Evolutionary conservation across 805 yeast genomes (phyloP), one percentile per base, ranked within the genome.

Genomic region (Wickerhamomyces canadensis): DNA sequence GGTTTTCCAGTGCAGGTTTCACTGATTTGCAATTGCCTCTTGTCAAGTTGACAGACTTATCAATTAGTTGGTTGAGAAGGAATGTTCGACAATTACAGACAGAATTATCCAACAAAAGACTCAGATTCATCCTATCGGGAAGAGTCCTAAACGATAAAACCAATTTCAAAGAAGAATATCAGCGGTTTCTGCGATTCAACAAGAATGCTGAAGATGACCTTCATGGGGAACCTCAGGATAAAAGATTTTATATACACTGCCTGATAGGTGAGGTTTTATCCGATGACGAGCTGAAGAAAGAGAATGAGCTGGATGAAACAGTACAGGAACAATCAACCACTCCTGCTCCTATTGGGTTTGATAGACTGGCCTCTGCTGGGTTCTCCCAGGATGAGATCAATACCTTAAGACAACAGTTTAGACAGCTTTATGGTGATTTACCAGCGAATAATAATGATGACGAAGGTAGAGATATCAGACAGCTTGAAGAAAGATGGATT

Each of bases 401-500:
- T 30, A 80, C 79, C 38, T 59, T 89, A 41, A 68, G 96, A 41
- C 63, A 72, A 35, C 96, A 88, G 56, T 88, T 89, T 53, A 72
- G 76, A 40, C 68, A 70, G 40, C 67, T 88, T 3, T 84, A 85
- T 56, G 85, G 85, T 0, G 67, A 63, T 38, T 34, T 60, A 47
- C 59, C 41, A 38, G 48, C n/a, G 42, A 50, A 39, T 33, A 51
- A 15, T 5, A 29, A 25, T 27, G 33, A 26, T 22, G 31, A 35
- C 13, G 33, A 68, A 26, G 70, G 61, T 34, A 73, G 69, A 16
- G 84, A 72, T 40, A 58, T 80, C 2, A 57, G 86, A 35, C 80
- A 80, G 45, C 57, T 86, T 40, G 96, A 87, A 54, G 96, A 87
- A 47, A 68, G 85, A 39, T 88, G 96, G 95, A 83, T 87, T 43